Conservation (phyloP, 208 protist species). For the Strigomonas galati region DNA sequence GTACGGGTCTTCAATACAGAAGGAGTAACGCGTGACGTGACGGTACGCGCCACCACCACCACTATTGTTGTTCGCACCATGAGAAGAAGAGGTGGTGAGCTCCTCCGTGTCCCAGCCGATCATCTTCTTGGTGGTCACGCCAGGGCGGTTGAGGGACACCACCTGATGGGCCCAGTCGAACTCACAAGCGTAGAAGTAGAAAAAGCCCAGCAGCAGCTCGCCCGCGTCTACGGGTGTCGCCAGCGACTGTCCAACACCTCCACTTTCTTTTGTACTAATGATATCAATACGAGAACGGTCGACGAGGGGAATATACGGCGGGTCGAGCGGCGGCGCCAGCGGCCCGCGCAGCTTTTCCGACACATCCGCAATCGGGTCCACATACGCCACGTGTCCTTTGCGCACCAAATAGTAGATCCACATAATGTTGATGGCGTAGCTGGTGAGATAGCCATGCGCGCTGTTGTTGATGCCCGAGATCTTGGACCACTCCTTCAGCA, state of each 20-base stretch:
- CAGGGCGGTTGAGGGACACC: conserved; percentile 78
- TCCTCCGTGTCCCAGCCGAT: conserved; percentile 81
- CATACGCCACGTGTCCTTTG: conserved; percentile 60
- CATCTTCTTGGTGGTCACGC: conserved; percentile 72
- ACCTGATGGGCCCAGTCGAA: conserved; percentile 88
- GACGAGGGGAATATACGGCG: conserved; percentile 63
- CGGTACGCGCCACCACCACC: conserved; percentile 18
- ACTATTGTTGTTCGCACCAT: not conserved
- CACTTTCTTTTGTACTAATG: no score
- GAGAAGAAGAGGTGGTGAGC: conserved; percentile 17
- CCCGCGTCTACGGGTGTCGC: conserved; percentile 44
- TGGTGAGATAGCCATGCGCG: conserved; percentile 85
- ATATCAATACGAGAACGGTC: no score
- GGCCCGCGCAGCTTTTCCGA: conserved; percentile 45
- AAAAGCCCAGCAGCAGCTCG: conserved; percentile 84
- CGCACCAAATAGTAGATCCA: conserved; percentile 92
- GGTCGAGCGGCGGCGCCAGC: conserved; percentile 29
- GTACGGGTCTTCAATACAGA: conserved; percentile 92
- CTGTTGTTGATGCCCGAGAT: conserved; percentile 89
- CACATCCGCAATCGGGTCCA: conserved; percentile 70
- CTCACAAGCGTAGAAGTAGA: conserved; percentile 86
- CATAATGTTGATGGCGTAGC: conserved; percentile 90
- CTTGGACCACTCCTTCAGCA: conserved; percentile 92
- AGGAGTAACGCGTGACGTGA: conserved; percentile 52
- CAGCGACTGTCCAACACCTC: no score